Conservation (phyloP, 805 yeast species). For the Hanseniaspora lachancei region DNA sequence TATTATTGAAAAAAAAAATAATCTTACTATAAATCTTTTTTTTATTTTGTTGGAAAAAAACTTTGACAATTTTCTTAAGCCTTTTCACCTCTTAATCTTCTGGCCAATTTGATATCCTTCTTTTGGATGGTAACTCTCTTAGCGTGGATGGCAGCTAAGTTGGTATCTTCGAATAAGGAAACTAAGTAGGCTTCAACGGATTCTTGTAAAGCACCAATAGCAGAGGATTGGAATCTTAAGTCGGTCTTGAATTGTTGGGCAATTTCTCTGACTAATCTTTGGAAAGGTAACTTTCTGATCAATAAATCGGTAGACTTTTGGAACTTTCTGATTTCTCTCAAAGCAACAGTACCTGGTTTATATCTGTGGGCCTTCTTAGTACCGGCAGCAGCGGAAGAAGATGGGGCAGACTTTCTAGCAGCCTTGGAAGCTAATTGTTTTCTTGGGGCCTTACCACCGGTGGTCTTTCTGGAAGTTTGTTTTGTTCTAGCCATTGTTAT, state of each 20-base stretch:
- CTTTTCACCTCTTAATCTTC: slow-evolving; percentile 96
- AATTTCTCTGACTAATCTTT: slow-evolving; percentile 89
- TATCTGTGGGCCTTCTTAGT: slow-evolving; percentile 91
- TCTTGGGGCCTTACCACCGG: slow-evolving; percentile 96
- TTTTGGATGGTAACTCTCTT: slow-evolving; percentile 97
- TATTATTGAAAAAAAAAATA: slow-evolving; percentile 3
- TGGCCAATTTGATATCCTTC: slow-evolving; percentile 95
- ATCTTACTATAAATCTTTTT: neutral
- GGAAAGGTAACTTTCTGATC: slow-evolving; percentile 94
- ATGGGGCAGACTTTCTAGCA: slow-evolving; percentile 87
- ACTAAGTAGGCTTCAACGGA: slow-evolving; percentile 97
- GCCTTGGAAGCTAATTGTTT: slow-evolving; percentile 85
- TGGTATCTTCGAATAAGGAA: slow-evolving; percentile 92
- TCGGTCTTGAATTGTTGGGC: slow-evolving; percentile 90
- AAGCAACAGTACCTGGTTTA: slow-evolving; percentile 94
- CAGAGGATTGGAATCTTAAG: slow-evolving; percentile 93
- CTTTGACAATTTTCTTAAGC: slow-evolving; percentile 33
- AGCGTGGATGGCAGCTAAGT: slow-evolving; percentile 97
- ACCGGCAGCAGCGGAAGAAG: slow-evolving; percentile 53
- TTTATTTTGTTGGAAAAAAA: neutral
- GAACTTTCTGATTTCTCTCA: slow-evolving; percentile 94
- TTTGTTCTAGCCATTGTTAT: slow-evolving; percentile 73
- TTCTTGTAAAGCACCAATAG: slow-evolving; percentile 95
- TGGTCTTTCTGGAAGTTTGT: slow-evolving; percentile 88
- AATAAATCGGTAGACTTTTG: slow-evolving; percentile 91